Evolutionary conservation across 345 rosid species (phyloP).

Genomic region (Rhodamnia argentea): DNA sequence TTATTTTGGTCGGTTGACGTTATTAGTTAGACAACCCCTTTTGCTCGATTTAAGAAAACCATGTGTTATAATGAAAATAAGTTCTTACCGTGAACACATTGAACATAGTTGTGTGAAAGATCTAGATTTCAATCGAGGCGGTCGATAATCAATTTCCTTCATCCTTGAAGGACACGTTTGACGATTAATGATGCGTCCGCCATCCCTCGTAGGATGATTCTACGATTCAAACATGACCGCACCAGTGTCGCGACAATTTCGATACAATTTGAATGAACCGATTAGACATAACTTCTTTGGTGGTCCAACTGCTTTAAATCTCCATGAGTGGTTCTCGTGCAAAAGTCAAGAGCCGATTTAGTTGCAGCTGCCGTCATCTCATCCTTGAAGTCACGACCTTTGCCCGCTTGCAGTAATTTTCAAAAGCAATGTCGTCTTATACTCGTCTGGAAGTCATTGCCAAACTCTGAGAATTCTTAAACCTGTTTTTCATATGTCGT

Average conservation of each 20-base stretch:
- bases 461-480: background rate
- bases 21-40: background rate
- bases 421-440: background rate
- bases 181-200: background rate
- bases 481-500: background rate
- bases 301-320: background rate
- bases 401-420: background rate
- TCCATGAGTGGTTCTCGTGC: background rate
- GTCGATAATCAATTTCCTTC: background rate
- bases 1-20: too few species aligned
- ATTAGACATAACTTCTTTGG: background rate
- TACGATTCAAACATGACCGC: background rate
- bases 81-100: background rate
- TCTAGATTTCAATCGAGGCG: background rate
- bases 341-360: background rate
- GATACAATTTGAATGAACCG: too few species aligned
- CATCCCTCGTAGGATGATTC: background rate
- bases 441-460: background rate
- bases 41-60: background rate
- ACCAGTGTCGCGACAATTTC: background rate
- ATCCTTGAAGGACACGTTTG: background rate
- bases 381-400: background rate
- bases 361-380: background rate
- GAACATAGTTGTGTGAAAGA: rapidly evolving
- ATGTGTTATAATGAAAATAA: background rate